These are phyloP conservation scores for Xylaria sp. DNA, from an alignment of 2,329 filamentous ascomycete genomes.

Conservation along the genomic window DNA sequence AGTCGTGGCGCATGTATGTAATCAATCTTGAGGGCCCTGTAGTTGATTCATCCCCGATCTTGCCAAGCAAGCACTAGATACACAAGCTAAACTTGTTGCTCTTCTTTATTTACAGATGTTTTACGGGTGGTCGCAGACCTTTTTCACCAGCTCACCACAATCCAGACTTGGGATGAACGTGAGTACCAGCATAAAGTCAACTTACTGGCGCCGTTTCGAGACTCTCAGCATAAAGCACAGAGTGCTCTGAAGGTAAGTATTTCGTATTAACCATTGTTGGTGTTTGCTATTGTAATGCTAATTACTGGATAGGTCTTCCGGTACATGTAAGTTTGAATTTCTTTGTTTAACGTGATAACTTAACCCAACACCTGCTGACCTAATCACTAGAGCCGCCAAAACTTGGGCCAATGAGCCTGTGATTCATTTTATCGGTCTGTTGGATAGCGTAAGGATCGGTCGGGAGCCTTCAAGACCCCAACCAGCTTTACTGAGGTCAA, in stretches of 20 bases:
- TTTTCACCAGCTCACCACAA: slow-evolving; percentile 39
- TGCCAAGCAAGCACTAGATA: neutral
- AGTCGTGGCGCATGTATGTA: slow-evolving; percentile 45
- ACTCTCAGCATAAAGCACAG: slow-evolving; percentile 20
- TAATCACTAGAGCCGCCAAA: slow-evolving; percentile 21
- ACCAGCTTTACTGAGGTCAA: slow-evolving; percentile 41
- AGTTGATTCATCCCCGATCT: neutral
- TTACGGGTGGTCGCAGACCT: slow-evolving; percentile 47
- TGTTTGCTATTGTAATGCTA: neutral
- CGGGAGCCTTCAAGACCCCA: slow-evolving; percentile 39
- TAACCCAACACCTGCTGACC: slow-evolving; percentile 8
- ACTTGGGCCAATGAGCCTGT: slow-evolving; percentile 35
- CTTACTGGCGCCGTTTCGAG: slow-evolving; percentile 24
- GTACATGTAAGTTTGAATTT: slow-evolving; percentile 25
- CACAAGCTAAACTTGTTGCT: slow-evolving; percentile 7
- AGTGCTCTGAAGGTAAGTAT: slow-evolving; percentile 23
- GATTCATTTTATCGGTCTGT: slow-evolving; percentile 46
- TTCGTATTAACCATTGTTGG: neutral
- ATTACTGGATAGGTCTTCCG: slow-evolving; percentile 21
- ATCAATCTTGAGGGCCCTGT: neutral
- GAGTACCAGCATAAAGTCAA: slow-evolving; percentile 23
- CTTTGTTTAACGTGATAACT: neutral
- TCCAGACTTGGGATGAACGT: slow-evolving; percentile 25
- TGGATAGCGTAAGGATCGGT: slow-evolving; percentile 45
- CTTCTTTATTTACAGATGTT: slow-evolving; percentile 29